Evolutionary conservation across 2,329 filamentous ascomycete species (phyloP).

Genomic region (Acrodontium crateriforme): DNA sequence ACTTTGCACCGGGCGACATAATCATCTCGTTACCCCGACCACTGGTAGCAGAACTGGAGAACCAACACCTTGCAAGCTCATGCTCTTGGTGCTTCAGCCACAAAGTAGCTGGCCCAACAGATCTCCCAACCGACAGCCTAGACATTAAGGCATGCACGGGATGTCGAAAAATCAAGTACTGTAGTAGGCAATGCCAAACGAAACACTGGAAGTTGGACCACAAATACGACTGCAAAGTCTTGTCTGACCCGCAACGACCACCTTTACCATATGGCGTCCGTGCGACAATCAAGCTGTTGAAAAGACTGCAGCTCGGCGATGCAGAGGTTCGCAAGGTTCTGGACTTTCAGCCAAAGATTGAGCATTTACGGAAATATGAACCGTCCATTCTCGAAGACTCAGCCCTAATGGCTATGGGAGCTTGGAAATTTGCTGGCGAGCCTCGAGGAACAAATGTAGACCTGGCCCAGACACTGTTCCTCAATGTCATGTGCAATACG

Average conservation of each 20-base stretch:
- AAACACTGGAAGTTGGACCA: slow-evolving; percentile 46
- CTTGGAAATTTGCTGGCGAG: slow-evolving; percentile 36
- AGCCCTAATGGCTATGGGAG: slow-evolving; percentile 39
- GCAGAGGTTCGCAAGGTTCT: slow-evolving; percentile 12
- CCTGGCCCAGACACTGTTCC: slow-evolving; percentile 4
- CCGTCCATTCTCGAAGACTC: slow-evolving; percentile 35
- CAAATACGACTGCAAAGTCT: slow-evolving; percentile 45
- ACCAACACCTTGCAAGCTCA: slow-evolving; percentile 35
- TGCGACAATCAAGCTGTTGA: slow-evolving; percentile 40
- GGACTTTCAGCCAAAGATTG: slow-evolving; percentile 28
- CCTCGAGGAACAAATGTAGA: slow-evolving; percentile 12
- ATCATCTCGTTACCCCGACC: slow-evolving; percentile 38
- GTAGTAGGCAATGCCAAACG: slow-evolving; percentile 45
- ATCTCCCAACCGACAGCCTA: slow-evolving; percentile 15
- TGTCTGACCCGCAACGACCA: slow-evolving; percentile 27
- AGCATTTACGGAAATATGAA: slow-evolving; percentile 31
- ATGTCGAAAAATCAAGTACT: slow-evolving; percentile 46
- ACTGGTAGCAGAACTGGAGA: slow-evolving; percentile 41
- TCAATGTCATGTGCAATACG: slow-evolving; percentile 43
- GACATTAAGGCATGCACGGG: slow-evolving; percentile 45
- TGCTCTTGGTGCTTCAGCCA: slow-evolving; percentile 43
- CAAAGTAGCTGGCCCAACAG: slow-evolving; percentile 12
- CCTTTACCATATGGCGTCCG: slow-evolving; percentile 42
- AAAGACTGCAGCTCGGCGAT: slow-evolving; percentile 12
- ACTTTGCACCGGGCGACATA: slow-evolving; percentile 35